A percentile compares a stretch with the other conserved stretches of the same genome.
Conservation (phyloP, 1,284 basidiomycete genomes). For the Boletellus deceptivus region DNA sequence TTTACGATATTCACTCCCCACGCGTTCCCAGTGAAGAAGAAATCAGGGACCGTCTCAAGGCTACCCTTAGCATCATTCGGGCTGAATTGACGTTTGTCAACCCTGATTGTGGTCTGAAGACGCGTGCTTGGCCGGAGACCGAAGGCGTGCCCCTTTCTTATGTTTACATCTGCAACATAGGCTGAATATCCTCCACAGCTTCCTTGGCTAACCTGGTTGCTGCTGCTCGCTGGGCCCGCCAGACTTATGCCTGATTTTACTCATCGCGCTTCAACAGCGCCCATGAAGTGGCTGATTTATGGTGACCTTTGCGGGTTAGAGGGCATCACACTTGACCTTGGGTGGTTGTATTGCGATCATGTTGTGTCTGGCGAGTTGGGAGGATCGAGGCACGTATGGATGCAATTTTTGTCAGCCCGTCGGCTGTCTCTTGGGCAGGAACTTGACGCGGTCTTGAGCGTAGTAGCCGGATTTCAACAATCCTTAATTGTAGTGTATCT, state of each 20-base stretch:
- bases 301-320: slow-evolving; percentile 21
- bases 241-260: slow-evolving; percentile 59
- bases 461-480: slow-evolving; percentile 63
- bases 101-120: slow-evolving; percentile 92
- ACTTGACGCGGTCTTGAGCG: slow-evolving; percentile 38
- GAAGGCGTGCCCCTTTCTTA: slow-evolving; percentile 46
- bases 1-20: slow-evolving; percentile 99
- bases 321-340: slow-evolving; percentile 37
- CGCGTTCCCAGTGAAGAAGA: slow-evolving; percentile 94
- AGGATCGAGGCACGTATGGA: slow-evolving; percentile 18
- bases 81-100: slow-evolving; percentile 87
- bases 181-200: slow-evolving; percentile 35
- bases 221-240: slow-evolving; percentile 87
- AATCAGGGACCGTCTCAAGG: slow-evolving; percentile 90
- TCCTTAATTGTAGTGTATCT: slow-evolving; percentile 41
- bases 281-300: slow-evolving; percentile 49
- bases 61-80: slow-evolving; percentile 81
- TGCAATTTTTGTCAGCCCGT: slow-evolving; percentile 33
- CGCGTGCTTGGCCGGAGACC: slow-evolving; percentile 96
- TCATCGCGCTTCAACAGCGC: slow-evolving; percentile 89
- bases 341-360: slow-evolving; percentile 48
- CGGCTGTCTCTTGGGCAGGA: slow-evolving; percentile 40
- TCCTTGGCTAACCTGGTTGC: slow-evolving; percentile 87
- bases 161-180: background rate
- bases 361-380: slow-evolving; percentile 22